These are phyloP conservation scores for Uromyces viciae-fabae DNA, from an alignment of 1,284 basidiomycete genomes.

Conservation along the genomic window DNA sequence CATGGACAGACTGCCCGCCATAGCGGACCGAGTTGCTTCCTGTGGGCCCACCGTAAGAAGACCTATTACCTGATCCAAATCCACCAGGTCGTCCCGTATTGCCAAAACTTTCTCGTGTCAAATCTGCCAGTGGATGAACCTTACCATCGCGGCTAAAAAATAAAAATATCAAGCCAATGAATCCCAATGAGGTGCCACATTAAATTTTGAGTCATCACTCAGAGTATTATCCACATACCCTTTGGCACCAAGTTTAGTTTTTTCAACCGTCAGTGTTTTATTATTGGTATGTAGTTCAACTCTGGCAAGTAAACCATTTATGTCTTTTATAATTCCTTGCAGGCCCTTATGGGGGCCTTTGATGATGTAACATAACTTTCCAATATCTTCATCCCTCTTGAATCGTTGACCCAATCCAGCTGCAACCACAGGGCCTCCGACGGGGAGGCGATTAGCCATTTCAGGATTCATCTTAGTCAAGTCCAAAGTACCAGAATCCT, in stretches of 20 bases:
- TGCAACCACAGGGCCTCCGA: constrained; percentile 62
- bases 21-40: constrained; percentile 44
- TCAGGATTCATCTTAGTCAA: constrained; percentile 96
- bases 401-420: constrained; percentile 76
- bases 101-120: constrained; percentile 50
- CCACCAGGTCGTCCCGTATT: constrained; percentile 49
- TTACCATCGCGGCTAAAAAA: constrained; percentile 50
- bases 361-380: constrained; percentile 72
- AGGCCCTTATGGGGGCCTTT: constrained; percentile 90
- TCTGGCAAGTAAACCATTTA: constrained; percentile 78
- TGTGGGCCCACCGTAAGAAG: constrained; percentile 47
- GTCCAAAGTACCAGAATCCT: constrained; percentile 62
- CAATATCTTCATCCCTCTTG: constrained; percentile 76
- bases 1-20: constrained; percentile 44
- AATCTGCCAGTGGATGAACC: constrained; percentile 59
- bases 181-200: not conserved
- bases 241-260: constrained; percentile 72
- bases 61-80: constrained; percentile 47
- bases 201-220: not conserved
- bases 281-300: constrained; percentile 89
- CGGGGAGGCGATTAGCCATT: constrained; percentile 54
- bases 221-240: constrained; percentile 61
- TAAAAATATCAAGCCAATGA: not conserved
- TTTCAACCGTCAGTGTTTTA: constrained; percentile 81
- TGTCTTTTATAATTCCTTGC: constrained; percentile 88